phyloP scores from a whole-genome alignment of 1,284 basidiomycete genomes.

The Ustanciosporium gigantosporum region DNA sequence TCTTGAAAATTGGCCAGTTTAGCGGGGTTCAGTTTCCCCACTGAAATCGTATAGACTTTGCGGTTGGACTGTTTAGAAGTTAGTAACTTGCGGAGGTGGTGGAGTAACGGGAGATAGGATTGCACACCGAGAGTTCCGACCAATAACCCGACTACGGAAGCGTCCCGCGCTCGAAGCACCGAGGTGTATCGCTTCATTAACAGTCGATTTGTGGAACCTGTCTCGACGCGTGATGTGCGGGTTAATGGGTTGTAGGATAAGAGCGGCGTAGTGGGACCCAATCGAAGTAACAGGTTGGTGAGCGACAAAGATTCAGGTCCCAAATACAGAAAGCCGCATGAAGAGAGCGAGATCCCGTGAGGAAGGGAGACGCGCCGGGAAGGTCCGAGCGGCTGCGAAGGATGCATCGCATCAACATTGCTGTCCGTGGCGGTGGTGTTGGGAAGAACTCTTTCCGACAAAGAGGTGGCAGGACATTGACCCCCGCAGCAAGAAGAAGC shows the following conservation, averaged over 20 bases:
- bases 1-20: slow-evolving; percentile 96
- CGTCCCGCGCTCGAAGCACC: slow-evolving; percentile 85
- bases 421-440: slow-evolving; percentile 36
- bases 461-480: neutral
- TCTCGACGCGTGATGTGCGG: slow-evolving; percentile 65
- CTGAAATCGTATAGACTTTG: slow-evolving; percentile 80
- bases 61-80: slow-evolving; percentile 70
- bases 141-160: slow-evolving; percentile 91
- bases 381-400: slow-evolving; percentile 25
- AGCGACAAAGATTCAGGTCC: slow-evolving; percentile 80
- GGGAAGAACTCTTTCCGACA: slow-evolving; percentile 43
- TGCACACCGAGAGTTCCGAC: slow-evolving; percentile 89
- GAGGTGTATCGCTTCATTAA: slow-evolving; percentile 89
- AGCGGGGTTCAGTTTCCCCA: slow-evolving; percentile 91
- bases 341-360: slow-evolving; percentile 3
- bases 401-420: neutral
- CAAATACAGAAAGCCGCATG: slow-evolving; percentile 72
- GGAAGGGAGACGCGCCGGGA: slow-evolving; percentile 20
- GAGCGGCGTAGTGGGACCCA: slow-evolving; percentile 62
- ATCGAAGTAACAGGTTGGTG: slow-evolving; percentile 73
- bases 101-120: slow-evolving; percentile 22
- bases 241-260: slow-evolving; percentile 75
- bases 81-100: slow-evolving; percentile 37
- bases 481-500: no score
- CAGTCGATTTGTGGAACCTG: slow-evolving; percentile 70